These are phyloP conservation scores for Anthracocystis panici-leucophaei DNA, from an alignment of 1,284 basidiomycete species.

Conservation along the genomic window DNA sequence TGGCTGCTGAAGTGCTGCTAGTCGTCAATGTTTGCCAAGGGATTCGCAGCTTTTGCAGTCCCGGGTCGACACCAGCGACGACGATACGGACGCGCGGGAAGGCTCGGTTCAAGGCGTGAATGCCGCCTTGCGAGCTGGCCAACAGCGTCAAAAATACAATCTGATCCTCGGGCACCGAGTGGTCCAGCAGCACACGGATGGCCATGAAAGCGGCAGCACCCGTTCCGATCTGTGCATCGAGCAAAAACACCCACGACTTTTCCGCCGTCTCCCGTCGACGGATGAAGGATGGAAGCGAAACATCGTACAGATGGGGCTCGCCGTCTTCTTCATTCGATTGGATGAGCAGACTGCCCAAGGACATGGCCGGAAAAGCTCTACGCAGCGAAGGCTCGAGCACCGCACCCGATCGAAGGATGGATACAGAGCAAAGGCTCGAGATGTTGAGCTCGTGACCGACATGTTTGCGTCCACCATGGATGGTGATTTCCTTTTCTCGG, in stretches of 20 bases:
- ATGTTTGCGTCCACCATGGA: slow-evolving; percentile 77
- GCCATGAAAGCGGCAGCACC: slow-evolving; percentile 96
- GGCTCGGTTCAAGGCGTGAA: slow-evolving; percentile 81
- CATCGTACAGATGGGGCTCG: slow-evolving; percentile 87
- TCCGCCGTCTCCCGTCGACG: slow-evolving; percentile 70
- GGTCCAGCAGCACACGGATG: slow-evolving; percentile 92
- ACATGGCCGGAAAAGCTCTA: slow-evolving; percentile 86
- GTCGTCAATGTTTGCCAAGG: slow-evolving; percentile 28
- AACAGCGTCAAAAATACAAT: slow-evolving; percentile 79
- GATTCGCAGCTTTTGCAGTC: slow-evolving; percentile 58
- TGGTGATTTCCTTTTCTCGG: slow-evolving; percentile 74
- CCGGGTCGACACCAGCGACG: slow-evolving; percentile 64
- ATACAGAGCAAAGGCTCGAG: slow-evolving; percentile 81
- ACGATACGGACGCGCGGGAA: slow-evolving; percentile 76
- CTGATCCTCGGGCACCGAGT: slow-evolving; percentile 85
- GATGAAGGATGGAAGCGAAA: slow-evolving; percentile 77
- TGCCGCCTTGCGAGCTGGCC: slow-evolving; percentile 83
- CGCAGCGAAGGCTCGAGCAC: slow-evolving; percentile 90
- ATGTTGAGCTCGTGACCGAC: slow-evolving; percentile 77
- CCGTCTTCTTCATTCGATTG: slow-evolving; percentile 84
- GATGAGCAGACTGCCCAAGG: slow-evolving; percentile 88
- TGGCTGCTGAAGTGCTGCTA: slow-evolving; percentile 1
- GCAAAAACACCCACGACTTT: slow-evolving; percentile 85
- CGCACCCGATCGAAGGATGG: slow-evolving; percentile 86
- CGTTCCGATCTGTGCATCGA: slow-evolving; percentile 96